These are phyloP conservation scores for Cymodocea nodosa DNA, from an alignment of 116 monocot genomes.

Conservation along the genomic window DNA sequence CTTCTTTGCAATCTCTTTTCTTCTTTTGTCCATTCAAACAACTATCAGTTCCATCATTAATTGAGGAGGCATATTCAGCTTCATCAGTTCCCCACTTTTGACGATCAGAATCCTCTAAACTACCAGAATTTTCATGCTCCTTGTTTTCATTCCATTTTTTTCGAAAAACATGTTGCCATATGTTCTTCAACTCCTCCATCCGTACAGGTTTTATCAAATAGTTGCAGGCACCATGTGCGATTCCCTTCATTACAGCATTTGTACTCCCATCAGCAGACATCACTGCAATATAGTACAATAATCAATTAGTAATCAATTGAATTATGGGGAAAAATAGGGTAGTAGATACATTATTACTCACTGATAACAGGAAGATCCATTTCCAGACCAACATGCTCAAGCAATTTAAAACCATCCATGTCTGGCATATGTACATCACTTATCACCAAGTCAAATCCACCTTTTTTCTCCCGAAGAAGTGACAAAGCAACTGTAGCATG, in stretches of 20 bases:
- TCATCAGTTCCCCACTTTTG: conserved; percentile 31
- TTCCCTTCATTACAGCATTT: conserved; percentile 46
- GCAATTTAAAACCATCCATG: conserved; percentile 29
- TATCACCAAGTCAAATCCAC: conserved; percentile 21
- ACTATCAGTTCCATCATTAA: conserved; percentile 34
- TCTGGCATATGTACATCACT: conserved; percentile 42
- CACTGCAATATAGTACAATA: conserved; percentile 25
- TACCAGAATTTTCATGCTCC: conserved; percentile 45
- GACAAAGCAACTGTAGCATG: conserved; percentile 17
- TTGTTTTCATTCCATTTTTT: conserved; percentile 36
- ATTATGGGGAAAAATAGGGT: neutral
- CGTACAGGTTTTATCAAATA: conserved; percentile 64
- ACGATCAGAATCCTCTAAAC: conserved; percentile 40
- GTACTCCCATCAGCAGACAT: conserved; percentile 57
- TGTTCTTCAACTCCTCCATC: conserved; percentile 51
- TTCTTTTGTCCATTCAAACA: conserved; percentile 39
- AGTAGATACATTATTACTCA: conserved; percentile 6
- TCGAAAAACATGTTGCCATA: conserved; percentile 67
- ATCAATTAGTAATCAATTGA: neutral
- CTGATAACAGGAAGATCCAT: conserved; percentile 43
- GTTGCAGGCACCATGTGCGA: conserved; percentile 61
- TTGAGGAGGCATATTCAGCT: conserved; percentile 33
- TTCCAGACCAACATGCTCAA: conserved; percentile 29
- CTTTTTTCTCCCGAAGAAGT: conserved; percentile 22
- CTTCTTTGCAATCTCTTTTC: conserved; percentile 40